phyloP scores from a whole-genome alignment of 2,329 filamentous ascomycete genomes.

The Pseudocercospora pini-densiflorae region DNA sequence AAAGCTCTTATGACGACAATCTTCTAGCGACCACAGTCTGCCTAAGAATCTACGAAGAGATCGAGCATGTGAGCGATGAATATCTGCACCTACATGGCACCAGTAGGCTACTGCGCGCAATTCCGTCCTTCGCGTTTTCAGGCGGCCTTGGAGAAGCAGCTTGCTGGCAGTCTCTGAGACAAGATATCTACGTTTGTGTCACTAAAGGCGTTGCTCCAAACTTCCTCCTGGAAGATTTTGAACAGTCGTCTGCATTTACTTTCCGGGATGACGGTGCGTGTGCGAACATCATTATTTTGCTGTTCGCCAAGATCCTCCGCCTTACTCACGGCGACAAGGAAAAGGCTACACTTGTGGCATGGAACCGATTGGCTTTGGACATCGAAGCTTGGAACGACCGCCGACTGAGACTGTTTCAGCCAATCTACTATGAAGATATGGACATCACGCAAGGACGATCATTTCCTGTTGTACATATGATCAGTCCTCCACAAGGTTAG shows the following conservation, averaged over 20 bases:
- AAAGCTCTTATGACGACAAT: conserved; percentile 36
- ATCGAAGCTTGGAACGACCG: conserved; percentile 29
- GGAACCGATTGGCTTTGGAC: conserved; percentile 24
- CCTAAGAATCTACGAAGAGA: conserved; percentile 44
- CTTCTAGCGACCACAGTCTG: conserved; percentile 42
- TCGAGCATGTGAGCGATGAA: conserved; percentile 39
- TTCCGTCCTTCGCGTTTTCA: conserved; percentile 46
- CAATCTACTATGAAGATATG: conserved; percentile 34
- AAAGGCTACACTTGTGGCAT: conserved; percentile 14
- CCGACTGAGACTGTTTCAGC: conserved; percentile 32
- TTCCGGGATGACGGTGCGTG: conserved; percentile 45
- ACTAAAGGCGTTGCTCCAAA: conserved; percentile 45
- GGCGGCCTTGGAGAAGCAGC: conserved; percentile 48
- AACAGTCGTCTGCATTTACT: conserved; percentile 44
- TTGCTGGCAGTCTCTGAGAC: conserved; percentile 49
- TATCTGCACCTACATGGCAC: conserved; percentile 46
- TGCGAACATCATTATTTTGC: conserved; percentile 45
- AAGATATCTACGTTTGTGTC: conserved; percentile 48
- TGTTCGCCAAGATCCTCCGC: conserved; percentile 46
- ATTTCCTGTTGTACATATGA: conserved; percentile 40
- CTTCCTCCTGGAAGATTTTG: conserved; percentile 45
- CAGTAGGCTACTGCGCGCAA: conserved; percentile 45
- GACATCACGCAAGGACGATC: conserved; percentile 23
- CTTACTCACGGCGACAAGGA: conserved; percentile 18
- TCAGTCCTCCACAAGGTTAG: conserved; percentile 39